These are phyloP conservation scores for Zizania latifolia DNA, from an alignment of 176 grass and related monocot genomes.

Conservation along the genomic window DNA sequence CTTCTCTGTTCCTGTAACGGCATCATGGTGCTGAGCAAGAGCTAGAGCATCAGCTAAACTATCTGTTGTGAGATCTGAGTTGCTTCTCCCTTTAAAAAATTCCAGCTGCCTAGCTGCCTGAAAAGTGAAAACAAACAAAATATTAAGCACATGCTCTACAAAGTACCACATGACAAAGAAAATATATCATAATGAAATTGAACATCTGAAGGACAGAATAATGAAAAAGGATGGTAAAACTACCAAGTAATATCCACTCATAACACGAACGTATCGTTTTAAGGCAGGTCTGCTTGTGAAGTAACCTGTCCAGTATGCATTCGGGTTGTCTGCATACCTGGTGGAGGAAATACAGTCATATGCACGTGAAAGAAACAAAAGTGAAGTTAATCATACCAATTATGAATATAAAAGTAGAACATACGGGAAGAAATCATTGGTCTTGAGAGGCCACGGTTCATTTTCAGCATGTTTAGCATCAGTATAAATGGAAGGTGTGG, in stretches of 20 bases:
- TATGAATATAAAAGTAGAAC: constrained; percentile 17
- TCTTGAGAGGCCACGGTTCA: constrained; percentile 88
- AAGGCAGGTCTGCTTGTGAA: constrained; percentile 94
- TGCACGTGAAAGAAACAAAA: not conserved
- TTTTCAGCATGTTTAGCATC: constrained; percentile 87
- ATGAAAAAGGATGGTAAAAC: not conserved
- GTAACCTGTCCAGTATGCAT: constrained; percentile 96
- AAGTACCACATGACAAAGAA: not conserved
- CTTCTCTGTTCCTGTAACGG: constrained; percentile 96
- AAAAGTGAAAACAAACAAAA: constrained; percentile 36
- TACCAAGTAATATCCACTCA: constrained; percentile 96
- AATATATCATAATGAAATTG: not conserved
- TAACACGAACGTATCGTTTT: constrained; percentile 73
- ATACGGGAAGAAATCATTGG: constrained; percentile 96
- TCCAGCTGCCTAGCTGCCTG: constrained; percentile 91
- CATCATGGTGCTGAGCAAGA: constrained; percentile 91
- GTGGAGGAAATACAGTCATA: constrained; percentile 33
- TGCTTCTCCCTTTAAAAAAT: constrained; percentile 63
- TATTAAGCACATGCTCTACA: not conserved
- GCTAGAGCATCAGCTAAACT: constrained; percentile 78
- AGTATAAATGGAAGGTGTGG: constrained; percentile 96
- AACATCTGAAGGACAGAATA: constrained; percentile 4
- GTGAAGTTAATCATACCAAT: not conserved
- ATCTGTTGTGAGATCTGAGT: constrained; percentile 49
- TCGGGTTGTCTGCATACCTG: constrained; percentile 95